A percentile compares a stretch with the other conserved stretches of the same genome.
These are phyloP conservation scores for Tetradesmus obliquus DNA, from an alignment of 139 green algal species.

Conservation along the genomic window DNA sequence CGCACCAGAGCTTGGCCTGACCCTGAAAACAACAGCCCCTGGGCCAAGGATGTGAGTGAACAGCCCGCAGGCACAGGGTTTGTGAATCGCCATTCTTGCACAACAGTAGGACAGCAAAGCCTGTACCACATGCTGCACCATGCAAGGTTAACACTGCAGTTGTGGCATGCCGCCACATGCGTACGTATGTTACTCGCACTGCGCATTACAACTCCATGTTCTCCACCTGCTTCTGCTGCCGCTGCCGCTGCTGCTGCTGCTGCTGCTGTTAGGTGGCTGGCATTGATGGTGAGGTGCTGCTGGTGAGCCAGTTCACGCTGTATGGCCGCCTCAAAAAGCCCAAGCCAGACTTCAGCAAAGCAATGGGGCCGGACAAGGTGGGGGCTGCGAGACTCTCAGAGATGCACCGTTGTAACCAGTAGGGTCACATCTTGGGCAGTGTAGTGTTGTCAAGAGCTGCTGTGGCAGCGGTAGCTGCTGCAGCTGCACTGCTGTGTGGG, in stretches of 20 bases:
- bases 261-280: constrained; percentile 46
- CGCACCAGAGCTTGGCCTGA: constrained; percentile 56
- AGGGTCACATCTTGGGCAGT: not conserved
- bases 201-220: not conserved
- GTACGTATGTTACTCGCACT: too few species aligned
- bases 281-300: constrained; percentile 64
- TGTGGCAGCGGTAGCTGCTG: not conserved
- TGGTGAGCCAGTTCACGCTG: constrained; percentile 88
- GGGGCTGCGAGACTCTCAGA: not conserved
- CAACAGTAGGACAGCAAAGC: not conserved
- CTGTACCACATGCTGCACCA: not conserved
- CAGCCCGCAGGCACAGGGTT: not conserved
- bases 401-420: not conserved
- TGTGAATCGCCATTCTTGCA: not conserved
- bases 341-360: constrained; percentile 83
- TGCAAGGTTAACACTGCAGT: not conserved
- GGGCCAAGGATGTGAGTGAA: constrained; percentile 68
- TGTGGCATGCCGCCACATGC: not conserved
- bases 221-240: not conserved
- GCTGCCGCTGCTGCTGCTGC: not conserved
- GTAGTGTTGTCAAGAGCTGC: not conserved
- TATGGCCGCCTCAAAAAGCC: constrained; percentile 69
- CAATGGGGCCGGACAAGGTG: constrained; percentile 74
- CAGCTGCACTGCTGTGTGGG: not conserved
- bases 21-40: constrained; percentile 55